Base-by-base conservation (phyloP, 1,284 basidiomycete species). In the Ustilago loliicola region DNA sequence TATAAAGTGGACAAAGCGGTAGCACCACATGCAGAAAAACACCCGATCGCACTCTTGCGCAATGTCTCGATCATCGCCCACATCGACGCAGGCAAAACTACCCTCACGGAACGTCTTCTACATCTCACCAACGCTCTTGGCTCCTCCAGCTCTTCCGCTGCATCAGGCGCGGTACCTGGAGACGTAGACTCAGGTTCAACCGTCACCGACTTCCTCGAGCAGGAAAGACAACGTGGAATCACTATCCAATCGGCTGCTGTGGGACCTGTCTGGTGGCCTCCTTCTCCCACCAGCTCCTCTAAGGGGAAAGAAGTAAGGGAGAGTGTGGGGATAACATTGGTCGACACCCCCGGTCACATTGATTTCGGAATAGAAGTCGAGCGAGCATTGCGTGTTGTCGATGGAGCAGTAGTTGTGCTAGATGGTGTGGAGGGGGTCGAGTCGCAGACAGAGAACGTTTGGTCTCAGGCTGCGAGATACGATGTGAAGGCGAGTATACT, bases 311-410 rank as follows among this genome's bases (percentile, higher is more conserved):
- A 45, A 57, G 19, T 10, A 91, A 91, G 83, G 85, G 90, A 71
- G 90, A 91, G 89, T 3, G 72, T 74, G 0, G 77, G 79, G 0
- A 93, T 94, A 87, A 95, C 95, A 80, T 89, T 96, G 42, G 92
- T 96, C 56, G 94, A 96, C 83, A 96, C 94, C 6, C 94, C 94
- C 8, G 94, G 94, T 19, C 94, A 96, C 86, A 93, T 94, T 8
- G 94, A 96, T 86, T 96, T 96, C 87, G 94, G 94, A 2, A 95
- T 96, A 92, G 94, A 96, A 82, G 94, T 96, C 11, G 94, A 95
- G 86, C 93, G 94, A 79, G 94, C 94, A 15, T 94, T 94, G 81
- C 90, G 94, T 19, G 92, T 96, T 10, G 91, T 95, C 1, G 94
- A 96, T 80, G 94, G 94, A 66, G 93, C 93, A 5, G 91, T 96